Percentiles rank a stretch among this genome's conserved stretches.
Evolutionary conservation across 1,284 basidiomycete genomes (phyloP).

Genomic region (Leccinum pachyderme): DNA sequence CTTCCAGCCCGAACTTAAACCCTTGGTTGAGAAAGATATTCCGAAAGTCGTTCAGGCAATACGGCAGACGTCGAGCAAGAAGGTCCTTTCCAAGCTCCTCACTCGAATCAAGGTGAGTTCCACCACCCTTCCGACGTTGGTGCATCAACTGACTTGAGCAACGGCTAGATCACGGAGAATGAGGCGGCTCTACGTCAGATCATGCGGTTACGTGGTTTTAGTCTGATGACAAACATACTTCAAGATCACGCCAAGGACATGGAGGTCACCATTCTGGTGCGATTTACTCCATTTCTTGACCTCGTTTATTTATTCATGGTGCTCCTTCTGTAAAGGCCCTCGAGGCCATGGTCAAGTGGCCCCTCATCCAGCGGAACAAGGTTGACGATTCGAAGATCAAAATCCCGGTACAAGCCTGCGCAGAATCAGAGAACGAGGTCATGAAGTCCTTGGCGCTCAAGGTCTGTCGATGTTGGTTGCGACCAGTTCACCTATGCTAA

Average conservation of each 20-base stretch:
- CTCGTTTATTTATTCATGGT: background rate
- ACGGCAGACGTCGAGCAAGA: conserved; percentile 83
- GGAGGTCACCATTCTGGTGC: conserved; percentile 69
- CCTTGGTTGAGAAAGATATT: conserved; percentile 77
- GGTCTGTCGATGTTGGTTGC: conserved; percentile 37
- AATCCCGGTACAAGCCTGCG: conserved; percentile 57
- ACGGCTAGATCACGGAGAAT: conserved; percentile 78
- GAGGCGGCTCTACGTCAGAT: conserved; percentile 77
- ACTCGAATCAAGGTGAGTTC: conserved; percentile 76
- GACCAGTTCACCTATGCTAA: background rate
- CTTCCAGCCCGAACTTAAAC: conserved; percentile 65
- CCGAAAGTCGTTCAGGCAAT: conserved; percentile 92
- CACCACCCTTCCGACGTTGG: background rate
- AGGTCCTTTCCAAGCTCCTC: conserved; percentile 82
- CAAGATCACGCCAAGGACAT: conserved; percentile 75
- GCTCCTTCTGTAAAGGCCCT: conserved; percentile 51
- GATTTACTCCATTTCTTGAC: conserved; percentile 22
- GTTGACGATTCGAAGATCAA: conserved; percentile 86
- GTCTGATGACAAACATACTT: conserved; percentile 87
- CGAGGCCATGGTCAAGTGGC: conserved; percentile 78
- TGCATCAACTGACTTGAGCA: background rate
- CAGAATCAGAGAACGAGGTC: conserved; percentile 54
- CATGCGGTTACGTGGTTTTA: conserved; percentile 93
- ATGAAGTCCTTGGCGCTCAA: conserved; percentile 58
- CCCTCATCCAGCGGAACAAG: conserved; percentile 87